Evolutionary conservation across 2,329 filamentous ascomycete genomes (phyloP), one percentile per base, ranked within the genome.

Genomic region (Metarhizium humberi): DNA sequence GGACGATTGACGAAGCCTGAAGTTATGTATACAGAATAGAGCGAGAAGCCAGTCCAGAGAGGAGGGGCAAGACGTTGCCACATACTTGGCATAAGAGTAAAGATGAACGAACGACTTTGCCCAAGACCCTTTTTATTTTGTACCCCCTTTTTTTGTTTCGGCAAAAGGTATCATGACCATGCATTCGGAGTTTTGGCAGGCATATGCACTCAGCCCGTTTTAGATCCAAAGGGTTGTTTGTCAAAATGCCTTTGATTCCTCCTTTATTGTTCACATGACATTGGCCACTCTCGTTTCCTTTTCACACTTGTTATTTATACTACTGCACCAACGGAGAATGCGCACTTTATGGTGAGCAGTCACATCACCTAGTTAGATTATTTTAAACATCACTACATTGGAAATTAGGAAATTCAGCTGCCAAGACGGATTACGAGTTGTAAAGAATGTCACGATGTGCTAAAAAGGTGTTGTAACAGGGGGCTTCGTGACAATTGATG

Each of bases 111-210:
- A 30, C 7, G 30, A 30, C 4, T 29, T 30, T 14, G 11, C 45
- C 25, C n/a, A 46, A 8, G n/a, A 10, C 18, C n/a, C n/a, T 30
- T 30, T 48, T 30, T 29, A 25, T 48, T 30, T 30, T 30, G 20
- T 16, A 48, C 45, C 20, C 29, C 16, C 25, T 25, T 25, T 4
- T 52, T 53, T 42, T 45, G 42, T 7, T 30, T 7, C 55, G 13
- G 34, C 47, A 25, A 42, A 40, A 50, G 56, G 40, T 36, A 32
- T 50, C 40, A 46, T 50, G 40, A 47, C 38, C 50, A 53, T 56
- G 51, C 46, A 57, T 47, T 56, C 48, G 59, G 58, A 58, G 59
- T 60, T 60, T 25, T 60, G 52, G 57, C 52, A 55, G 58, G 56
- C 11, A 54, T 43, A 55, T 53, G 56, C 53, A 45, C 42, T 49